Conservation (phyloP, 83 land plant genomes). For the Picea mariana region DNA sequence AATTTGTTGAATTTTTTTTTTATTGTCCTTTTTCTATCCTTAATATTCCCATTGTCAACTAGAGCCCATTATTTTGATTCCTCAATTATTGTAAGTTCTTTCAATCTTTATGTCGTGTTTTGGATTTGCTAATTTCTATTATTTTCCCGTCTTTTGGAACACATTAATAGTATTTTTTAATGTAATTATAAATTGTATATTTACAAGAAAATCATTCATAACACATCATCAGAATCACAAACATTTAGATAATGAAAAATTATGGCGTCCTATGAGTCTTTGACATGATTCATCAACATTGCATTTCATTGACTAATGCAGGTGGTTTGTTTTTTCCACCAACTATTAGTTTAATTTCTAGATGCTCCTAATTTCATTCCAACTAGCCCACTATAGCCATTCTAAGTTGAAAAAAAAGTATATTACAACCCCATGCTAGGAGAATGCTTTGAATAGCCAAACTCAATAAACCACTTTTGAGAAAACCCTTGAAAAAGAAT, state of each 20-base stretch:
- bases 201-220: constrained; percentile 83
- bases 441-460: not conserved
- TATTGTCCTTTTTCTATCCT: no score
- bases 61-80: no score
- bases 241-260: constrained; percentile 90
- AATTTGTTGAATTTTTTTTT: no score
- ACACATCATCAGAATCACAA: constrained; percentile 98
- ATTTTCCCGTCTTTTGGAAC: no score
- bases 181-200: not conserved
- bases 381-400: not conserved
- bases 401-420: not conserved
- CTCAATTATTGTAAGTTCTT: no score
- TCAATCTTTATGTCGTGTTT: no score
- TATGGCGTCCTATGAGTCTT: constrained; percentile 82
- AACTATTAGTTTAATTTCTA: not conserved
- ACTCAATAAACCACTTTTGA: not conserved
- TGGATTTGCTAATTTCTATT: no score
- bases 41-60: no score
- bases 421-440: not conserved
- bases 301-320: not conserved
- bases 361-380: not conserved
- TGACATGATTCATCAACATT: not conserved
- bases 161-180: no score
- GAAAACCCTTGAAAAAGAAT: not conserved
- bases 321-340: not conserved